phyloP scores from a whole-genome alignment of 116 monocot species.

The Iris pallida region DNA sequence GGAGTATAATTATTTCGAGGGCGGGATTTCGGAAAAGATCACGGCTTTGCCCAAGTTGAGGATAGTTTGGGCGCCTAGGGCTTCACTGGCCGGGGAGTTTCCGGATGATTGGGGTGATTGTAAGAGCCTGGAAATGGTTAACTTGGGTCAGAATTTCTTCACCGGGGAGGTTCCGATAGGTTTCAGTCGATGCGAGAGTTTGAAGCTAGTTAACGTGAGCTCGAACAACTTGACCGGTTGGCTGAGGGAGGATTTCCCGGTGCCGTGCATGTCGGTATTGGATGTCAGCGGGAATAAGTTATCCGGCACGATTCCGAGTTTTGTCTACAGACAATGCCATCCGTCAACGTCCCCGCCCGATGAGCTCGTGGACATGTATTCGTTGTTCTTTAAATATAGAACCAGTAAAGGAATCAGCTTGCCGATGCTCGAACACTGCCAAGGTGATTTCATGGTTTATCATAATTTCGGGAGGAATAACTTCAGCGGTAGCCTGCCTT shows the following conservation, averaged over 20 bases:
- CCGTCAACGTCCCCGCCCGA: conserved; percentile 10
- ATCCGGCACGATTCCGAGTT: conserved; percentile 61
- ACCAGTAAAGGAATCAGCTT: conserved; percentile 14
- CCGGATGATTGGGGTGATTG: conserved; percentile 79
- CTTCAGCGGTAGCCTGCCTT: conserved; percentile 48
- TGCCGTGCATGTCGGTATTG: conserved; percentile 77
- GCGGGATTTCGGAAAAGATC: conserved; percentile 57
- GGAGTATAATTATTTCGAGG: conserved; percentile 78
- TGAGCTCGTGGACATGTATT: conserved; percentile 36
- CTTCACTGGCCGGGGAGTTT: conserved; percentile 53
- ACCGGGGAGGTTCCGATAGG: conserved; percentile 42
- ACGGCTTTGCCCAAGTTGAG: conserved; percentile 59
- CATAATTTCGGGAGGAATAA: conserved; percentile 76
- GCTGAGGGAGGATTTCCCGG: conserved; percentile 40
- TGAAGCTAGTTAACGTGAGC: conserved; percentile 72
- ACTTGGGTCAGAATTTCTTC: conserved; percentile 68
- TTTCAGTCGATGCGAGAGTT: conserved; percentile 56
- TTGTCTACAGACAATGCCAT: conserved; percentile 22
- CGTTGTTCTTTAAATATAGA: conserved; percentile 31
- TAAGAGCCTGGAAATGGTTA: conserved; percentile 68
- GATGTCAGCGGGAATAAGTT: conserved; percentile 78
- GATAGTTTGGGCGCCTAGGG: conserved; percentile 81
- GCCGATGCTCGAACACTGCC: too few species aligned
- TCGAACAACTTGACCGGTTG: conserved; percentile 67
- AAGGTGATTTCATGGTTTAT: too few species aligned